Percentiles rank a stretch among this genome's conserved stretches.
Conservation (phyloP, 2,329 filamentous ascomycete genomes). For the Penicillium sp. region DNA sequence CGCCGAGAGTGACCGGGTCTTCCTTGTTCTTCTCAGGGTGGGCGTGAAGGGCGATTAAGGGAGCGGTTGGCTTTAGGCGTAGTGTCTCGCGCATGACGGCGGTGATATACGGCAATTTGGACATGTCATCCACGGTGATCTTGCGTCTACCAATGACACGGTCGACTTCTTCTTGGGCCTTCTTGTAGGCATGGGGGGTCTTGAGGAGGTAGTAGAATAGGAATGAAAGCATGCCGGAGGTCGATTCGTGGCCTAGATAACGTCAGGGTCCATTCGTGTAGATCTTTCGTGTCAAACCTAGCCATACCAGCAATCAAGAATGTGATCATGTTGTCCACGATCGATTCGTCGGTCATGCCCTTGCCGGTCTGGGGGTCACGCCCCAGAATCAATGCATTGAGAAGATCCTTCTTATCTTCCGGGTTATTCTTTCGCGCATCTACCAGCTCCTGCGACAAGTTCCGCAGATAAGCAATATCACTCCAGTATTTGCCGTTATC, state of each 20-base stretch:
- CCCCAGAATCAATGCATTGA: constrained; percentile 69
- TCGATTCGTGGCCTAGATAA: constrained; percentile 66
- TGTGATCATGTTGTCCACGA: constrained; percentile 71
- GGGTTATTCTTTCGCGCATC: constrained; percentile 59
- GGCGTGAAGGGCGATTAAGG: constrained; percentile 54
- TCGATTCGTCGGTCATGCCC: constrained; percentile 62
- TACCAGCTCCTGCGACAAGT: constrained; percentile 62
- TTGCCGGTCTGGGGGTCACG: constrained; percentile 68
- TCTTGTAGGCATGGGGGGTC: constrained; percentile 60
- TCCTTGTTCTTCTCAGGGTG: constrained; percentile 45
- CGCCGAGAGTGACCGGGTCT: constrained; percentile 53
- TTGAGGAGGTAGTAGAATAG: constrained; percentile 66
- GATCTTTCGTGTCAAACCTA: not conserved
- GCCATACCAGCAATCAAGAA: constrained; percentile 65
- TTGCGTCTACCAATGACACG: constrained; percentile 60
- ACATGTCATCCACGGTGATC: constrained; percentile 62
- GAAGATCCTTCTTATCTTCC: constrained; percentile 63
- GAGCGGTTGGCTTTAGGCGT: constrained; percentile 61
- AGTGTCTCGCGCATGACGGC: constrained; percentile 66
- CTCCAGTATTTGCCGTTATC: constrained; percentile 35
- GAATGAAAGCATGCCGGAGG: constrained; percentile 67
- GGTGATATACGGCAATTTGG: constrained; percentile 66
- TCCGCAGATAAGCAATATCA: constrained; percentile 49
- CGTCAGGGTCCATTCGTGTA: not conserved
- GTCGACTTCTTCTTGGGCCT: constrained; percentile 69